phyloP scores from a whole-genome alignment of 352 stramenopile species.

The Plasmopara halstedii region DNA sequence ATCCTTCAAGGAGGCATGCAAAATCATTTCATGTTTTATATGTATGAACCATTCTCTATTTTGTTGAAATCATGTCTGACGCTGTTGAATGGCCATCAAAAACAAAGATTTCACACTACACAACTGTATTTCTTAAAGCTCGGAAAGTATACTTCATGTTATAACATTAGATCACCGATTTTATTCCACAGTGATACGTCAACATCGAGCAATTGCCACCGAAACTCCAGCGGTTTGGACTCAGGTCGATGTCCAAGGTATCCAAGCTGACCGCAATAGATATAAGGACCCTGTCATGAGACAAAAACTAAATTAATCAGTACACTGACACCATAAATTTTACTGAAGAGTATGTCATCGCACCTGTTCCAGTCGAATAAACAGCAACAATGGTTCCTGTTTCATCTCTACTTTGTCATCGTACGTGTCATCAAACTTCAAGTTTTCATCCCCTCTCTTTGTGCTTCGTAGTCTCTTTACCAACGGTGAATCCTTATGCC shows the following conservation, averaged over 20 bases:
- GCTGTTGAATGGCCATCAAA: no score
- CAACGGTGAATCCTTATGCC: slow-evolving; percentile 20
- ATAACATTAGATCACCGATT: neutral
- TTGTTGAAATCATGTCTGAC: no score
- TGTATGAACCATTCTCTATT: no score
- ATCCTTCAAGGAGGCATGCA: no score
- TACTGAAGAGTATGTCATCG: neutral
- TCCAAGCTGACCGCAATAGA: slow-evolving; percentile 57
- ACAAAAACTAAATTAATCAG: neutral
- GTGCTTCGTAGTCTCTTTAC: slow-evolving; percentile 24
- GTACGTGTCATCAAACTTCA: slow-evolving; percentile 27
- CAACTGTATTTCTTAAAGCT: no score
- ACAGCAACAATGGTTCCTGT: slow-evolving; percentile 35
- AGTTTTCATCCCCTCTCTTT: slow-evolving; percentile 19
- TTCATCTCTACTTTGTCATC: slow-evolving; percentile 5
- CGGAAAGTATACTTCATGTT: no score
- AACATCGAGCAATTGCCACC: slow-evolving; percentile 54
- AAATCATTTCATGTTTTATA: no score
- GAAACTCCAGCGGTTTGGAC: slow-evolving; percentile 46
- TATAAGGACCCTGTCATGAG: slow-evolving; percentile 33
- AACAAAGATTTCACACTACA: neutral
- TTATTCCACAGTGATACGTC: slow-evolving; percentile 19
- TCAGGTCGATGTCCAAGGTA: slow-evolving; percentile 30
- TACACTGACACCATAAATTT: neutral
- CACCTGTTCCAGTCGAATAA: slow-evolving; percentile 41